These are phyloP conservation scores for Stemphylium lycopersici DNA, from an alignment of 2,329 filamentous ascomycete genomes.

Conservation along the genomic window DNA sequence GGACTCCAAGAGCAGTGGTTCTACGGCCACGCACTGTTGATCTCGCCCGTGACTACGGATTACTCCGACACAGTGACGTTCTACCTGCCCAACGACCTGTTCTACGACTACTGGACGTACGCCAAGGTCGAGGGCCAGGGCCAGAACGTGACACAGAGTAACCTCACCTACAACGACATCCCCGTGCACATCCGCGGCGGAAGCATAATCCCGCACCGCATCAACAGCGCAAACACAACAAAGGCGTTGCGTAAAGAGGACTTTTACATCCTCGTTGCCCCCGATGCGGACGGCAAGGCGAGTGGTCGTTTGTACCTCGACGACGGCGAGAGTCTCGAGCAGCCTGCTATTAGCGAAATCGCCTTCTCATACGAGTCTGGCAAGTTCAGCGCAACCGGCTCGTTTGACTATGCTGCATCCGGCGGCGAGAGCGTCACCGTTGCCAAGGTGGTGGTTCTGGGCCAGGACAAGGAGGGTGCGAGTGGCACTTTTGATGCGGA, in stretches of 20 bases:
- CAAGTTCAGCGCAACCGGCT: slow-evolving; percentile 58
- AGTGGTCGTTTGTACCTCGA: slow-evolving; percentile 75
- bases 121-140: slow-evolving; percentile 55
- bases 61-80: slow-evolving; percentile 59
- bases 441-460: slow-evolving; percentile 36
- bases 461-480: slow-evolving; percentile 23
- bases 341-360: slow-evolving; percentile 63
- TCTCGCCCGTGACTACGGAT: slow-evolving; percentile 62
- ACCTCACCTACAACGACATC: slow-evolving; percentile 61
- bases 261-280: slow-evolving; percentile 74
- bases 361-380: slow-evolving; percentile 64
- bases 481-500: slow-evolving; percentile 23
- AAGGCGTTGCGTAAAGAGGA: slow-evolving; percentile 67
- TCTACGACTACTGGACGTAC: slow-evolving; percentile 67
- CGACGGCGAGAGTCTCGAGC: slow-evolving; percentile 72
- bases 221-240: slow-evolving; percentile 64
- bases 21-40: slow-evolving; percentile 62
- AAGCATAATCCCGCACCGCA: slow-evolving; percentile 66
- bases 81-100: slow-evolving; percentile 64
- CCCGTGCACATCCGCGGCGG: slow-evolving; percentile 73
- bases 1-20: slow-evolving; percentile 63
- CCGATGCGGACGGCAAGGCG: slow-evolving; percentile 67
- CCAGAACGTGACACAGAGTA: slow-evolving; percentile 50
- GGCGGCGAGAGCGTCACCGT: slow-evolving; percentile 37
- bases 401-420: slow-evolving; percentile 56